Conservation (phyloP, 768 basidiomycete species). For the Cyathus striatus region DNA sequence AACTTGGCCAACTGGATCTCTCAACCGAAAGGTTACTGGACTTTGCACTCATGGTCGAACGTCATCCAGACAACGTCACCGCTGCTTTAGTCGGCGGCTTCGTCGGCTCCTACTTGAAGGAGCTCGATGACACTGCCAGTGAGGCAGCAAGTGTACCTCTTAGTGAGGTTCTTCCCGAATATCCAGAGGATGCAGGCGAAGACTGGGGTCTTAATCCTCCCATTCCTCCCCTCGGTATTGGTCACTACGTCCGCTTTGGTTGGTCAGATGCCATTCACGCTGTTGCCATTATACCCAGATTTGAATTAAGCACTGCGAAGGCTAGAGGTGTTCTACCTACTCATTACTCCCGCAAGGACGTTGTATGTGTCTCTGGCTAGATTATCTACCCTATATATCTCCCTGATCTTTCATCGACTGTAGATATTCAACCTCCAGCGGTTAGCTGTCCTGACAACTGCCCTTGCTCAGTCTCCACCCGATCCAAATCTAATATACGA, state of each 20-base stretch:
- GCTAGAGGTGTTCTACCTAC: constrained; percentile 87
- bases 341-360: constrained; percentile 82
- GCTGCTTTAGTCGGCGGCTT: constrained; percentile 96
- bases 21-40: constrained; percentile 76
- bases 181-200: constrained; percentile 87
- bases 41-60: constrained; percentile 97
- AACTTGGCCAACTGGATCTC: constrained; percentile 72
- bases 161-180: constrained; percentile 94
- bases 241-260: constrained; percentile 87
- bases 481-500: constrained; percentile 97
- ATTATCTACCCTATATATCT: no score
- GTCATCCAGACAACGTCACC: constrained; percentile 98
- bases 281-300: constrained; percentile 89
- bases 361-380: no score
- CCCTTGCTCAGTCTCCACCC: constrained; percentile 84
- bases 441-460: constrained; percentile 92
- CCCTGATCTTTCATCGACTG: no score
- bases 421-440: constrained; percentile 98
- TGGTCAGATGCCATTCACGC: constrained; percentile 87
- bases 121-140: constrained; percentile 76
- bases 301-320: constrained; percentile 94
- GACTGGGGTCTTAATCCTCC: constrained; percentile 91
- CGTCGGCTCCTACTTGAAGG: constrained; percentile 91
- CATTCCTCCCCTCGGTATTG: constrained; percentile 82
- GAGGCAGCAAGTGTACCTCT: constrained; percentile 88